phyloP scores from a whole-genome alignment of 1,139 yeast species.

The Pichia sp. region DNA sequence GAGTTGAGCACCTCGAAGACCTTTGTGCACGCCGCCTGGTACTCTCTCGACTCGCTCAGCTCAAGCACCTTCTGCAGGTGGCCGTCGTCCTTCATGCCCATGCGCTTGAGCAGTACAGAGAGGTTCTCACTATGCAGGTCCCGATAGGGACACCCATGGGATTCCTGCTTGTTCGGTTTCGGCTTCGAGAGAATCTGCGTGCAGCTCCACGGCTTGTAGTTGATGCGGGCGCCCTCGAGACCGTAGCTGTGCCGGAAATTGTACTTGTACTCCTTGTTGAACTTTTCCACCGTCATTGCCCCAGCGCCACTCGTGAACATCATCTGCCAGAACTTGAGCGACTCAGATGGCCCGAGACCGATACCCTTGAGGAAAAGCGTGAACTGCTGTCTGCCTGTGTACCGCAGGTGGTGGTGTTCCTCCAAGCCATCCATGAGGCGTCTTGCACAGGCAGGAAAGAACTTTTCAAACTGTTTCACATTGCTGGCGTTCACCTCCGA shows the following conservation, averaged over 20 bases:
- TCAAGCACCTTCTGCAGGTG: conserved; percentile 57
- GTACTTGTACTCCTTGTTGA: conserved; percentile 83
- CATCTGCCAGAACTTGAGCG: conserved; percentile 76
- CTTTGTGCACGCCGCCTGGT: conserved; percentile 83
- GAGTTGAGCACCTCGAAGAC: conserved; percentile 79
- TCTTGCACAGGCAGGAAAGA: conserved; percentile 82
- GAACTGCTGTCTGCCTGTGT: conserved; percentile 80
- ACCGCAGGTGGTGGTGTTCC: conserved; percentile 67
- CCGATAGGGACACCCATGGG: conserved; percentile 92
- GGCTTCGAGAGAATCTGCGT: conserved; percentile 70
- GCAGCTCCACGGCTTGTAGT: conserved; percentile 85
- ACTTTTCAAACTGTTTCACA: conserved; percentile 54
- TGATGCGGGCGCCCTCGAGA: conserved; percentile 81
- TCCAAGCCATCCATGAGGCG: conserved; percentile 61
- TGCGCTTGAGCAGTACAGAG: conserved; percentile 46
- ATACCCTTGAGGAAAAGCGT: conserved; percentile 83
- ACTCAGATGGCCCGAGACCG: conserved; percentile 84
- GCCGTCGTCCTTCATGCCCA: conserved; percentile 73
- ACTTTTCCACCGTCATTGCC: conserved; percentile 61
- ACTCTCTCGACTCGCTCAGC: conserved; percentile 62
- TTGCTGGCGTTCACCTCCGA: conserved; percentile 61
- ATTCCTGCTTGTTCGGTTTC: conserved; percentile 61
- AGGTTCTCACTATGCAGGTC: conserved; percentile 65
- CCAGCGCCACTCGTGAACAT: conserved; percentile 56
- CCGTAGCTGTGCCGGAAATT: conserved; percentile 88